phyloP scores from a whole-genome alignment of 2,329 filamentous ascomycete species.

The Domatiomyces catenatus region DNA sequence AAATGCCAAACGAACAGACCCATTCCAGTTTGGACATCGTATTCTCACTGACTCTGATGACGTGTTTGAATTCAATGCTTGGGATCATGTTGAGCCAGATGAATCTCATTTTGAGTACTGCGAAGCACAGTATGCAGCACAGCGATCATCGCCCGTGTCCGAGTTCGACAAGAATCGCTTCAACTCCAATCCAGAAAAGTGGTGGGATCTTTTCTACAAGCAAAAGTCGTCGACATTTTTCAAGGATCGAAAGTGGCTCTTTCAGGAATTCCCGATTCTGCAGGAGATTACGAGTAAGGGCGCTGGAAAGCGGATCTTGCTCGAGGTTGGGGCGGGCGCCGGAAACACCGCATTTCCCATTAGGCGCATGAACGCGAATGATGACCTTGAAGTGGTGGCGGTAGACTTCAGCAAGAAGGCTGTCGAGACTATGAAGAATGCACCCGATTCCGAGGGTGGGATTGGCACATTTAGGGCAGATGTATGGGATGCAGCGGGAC shows the following conservation, averaged over 20 bases:
- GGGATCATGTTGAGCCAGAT: slow-evolving; percentile 95
- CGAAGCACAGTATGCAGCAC: slow-evolving; percentile 67
- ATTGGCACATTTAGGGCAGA: slow-evolving; percentile 57
- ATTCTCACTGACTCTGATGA: slow-evolving; percentile 59
- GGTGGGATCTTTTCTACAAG: slow-evolving; percentile 98
- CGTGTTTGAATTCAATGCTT: slow-evolving; percentile 94
- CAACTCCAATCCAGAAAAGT: slow-evolving; percentile 79
- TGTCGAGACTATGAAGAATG: slow-evolving; percentile 75
- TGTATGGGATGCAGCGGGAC: slow-evolving; percentile 77
- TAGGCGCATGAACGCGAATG: slow-evolving; percentile 68
- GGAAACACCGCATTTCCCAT: slow-evolving; percentile 95
- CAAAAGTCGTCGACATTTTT: slow-evolving; percentile 97
- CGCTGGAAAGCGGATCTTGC: slow-evolving; percentile 52
- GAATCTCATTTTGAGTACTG: slow-evolving; percentile 74
- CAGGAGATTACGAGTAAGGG: slow-evolving; percentile 55
- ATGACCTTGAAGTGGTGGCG: slow-evolving; percentile 67
- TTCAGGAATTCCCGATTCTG: slow-evolving; percentile 89
- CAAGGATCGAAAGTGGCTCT: slow-evolving; percentile 95
- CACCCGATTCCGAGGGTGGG: slow-evolving; percentile 57
- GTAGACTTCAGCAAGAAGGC: slow-evolving; percentile 95
- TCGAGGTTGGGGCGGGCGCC: slow-evolving; percentile 89
- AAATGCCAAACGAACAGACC: slow-evolving; percentile 76
- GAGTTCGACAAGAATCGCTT: slow-evolving; percentile 87
- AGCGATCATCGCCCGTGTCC: slow-evolving; percentile 72
- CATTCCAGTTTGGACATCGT: slow-evolving; percentile 89